Base-by-base conservation (phyloP, 1,139 yeast species). In the Sugiyamaella castrensis region DNA sequence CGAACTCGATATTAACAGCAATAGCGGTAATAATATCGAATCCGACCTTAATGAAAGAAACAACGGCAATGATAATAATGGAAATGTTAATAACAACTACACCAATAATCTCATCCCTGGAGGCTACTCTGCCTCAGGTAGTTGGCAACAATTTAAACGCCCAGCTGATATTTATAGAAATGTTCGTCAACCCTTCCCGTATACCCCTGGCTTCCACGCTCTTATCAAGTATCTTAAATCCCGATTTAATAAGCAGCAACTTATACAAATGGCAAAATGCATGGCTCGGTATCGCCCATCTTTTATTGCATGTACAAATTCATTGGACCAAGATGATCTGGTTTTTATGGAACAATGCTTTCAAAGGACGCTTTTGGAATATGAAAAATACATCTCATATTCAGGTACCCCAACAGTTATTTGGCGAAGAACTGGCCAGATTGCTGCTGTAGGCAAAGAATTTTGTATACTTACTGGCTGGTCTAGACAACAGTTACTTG, bases 311-410 rank as follows among this genome's bases (percentile, higher is more conserved):
- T 86, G 95, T 61, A 87, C 96, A 30, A 85, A 87, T 59, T 82
- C 94, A 2, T 70, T 92, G 39, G 87, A 89, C 51, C 95, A 87
- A 57, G 95, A 87, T 44, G 98, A 92, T 65, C 73, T 91, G 63
- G 86, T 91, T 6, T 92, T 92, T 62, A 89, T 92, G 87, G 98
- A 92, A 62, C 95, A 91, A 69, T 87, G 96, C 60, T 91, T 91
- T 70, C 98, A 92, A 66, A 71, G 98, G 43, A 89, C 98, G 0
- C 70, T 92, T 42, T 70, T 91, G 41, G 96, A 95, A 53, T 92
- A 89, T 65, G 94, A 88, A 57, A 86, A 83, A 64, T 87, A 87
- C 64, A 85, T 92, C 37, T 75, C 82, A 15, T 81, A 85, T 24
- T 82, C 91, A 40, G 97, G 97, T 0, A 91, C 98, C 0, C 98